Conservation (phyloP, 805 yeast species). For the Candida nonsorbophila region DNA sequence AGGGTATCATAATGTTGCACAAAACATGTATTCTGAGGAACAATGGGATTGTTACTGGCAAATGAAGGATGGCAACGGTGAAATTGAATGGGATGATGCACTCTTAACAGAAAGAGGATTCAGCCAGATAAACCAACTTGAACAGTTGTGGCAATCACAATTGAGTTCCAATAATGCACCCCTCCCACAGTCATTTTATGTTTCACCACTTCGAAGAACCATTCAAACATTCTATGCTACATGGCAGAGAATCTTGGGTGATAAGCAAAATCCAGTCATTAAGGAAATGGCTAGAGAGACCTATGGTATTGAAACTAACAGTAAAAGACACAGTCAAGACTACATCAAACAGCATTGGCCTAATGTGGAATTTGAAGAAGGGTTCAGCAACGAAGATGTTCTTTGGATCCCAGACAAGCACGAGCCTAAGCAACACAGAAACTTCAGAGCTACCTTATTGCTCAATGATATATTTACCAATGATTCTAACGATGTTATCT, state of each 20-base stretch:
- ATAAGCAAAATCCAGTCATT: slow-evolving; percentile 14
- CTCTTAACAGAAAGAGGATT: slow-evolving; percentile 18
- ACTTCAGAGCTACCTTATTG: slow-evolving; percentile 19
- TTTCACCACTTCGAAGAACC: slow-evolving; percentile 26
- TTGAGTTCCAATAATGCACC: slow-evolving; percentile 13
- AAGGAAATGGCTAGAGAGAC: slow-evolving; percentile 26
- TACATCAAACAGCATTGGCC: slow-evolving; percentile 15
- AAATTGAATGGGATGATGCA: slow-evolving; percentile 27
- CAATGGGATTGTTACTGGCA: slow-evolving; percentile 26
- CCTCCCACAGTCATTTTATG: slow-evolving; percentile 20
- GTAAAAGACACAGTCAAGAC: slow-evolving; percentile 19
- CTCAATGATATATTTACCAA: slow-evolving; percentile 21
- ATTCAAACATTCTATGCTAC: slow-evolving; percentile 22
- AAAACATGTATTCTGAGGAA: slow-evolving; percentile 6
- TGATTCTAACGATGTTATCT: slow-evolving; percentile 15
- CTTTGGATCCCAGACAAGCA: slow-evolving; percentile 17
- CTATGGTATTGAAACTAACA: slow-evolving; percentile 26
- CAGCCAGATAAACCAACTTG: slow-evolving; percentile 11
- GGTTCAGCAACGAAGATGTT: slow-evolving; percentile 18
- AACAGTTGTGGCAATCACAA: slow-evolving; percentile 11
- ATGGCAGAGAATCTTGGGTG: slow-evolving; percentile 17
- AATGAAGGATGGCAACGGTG: slow-evolving; percentile 13
- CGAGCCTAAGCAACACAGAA: slow-evolving; percentile 21
- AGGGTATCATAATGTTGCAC: slow-evolving; percentile 27
- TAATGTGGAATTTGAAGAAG: slow-evolving; percentile 18